Conservation (phyloP, 768 basidiomycete genomes). For the Hypholoma sublateritium region DNA sequence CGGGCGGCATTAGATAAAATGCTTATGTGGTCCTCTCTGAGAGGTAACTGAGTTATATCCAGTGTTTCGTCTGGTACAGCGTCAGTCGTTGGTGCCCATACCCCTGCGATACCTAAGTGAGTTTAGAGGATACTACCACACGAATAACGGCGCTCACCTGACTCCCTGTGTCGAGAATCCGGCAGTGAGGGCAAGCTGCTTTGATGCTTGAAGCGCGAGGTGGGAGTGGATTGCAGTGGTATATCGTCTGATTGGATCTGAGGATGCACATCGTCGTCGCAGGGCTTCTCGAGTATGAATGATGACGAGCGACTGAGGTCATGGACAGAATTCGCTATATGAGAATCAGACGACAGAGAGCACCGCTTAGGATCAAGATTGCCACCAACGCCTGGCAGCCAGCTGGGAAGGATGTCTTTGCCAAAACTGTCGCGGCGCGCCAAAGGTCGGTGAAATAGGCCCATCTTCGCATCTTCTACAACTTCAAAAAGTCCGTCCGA, state of each 20-base stretch:
- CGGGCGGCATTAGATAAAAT: neutral
- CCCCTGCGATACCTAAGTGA: neutral
- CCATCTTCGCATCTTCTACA: slow-evolving; percentile 20
- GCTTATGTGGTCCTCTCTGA: neutral
- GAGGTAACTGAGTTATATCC: slow-evolving; percentile 2
- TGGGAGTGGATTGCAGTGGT: too few species aligned
- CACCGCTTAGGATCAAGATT: neutral
- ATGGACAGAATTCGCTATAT: neutral
- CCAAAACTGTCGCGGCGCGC: slow-evolving; percentile 13
- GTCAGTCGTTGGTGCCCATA: neutral
- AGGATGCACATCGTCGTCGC: too few species aligned
- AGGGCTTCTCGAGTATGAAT: too few species aligned
- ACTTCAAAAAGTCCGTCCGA: slow-evolving; percentile 32
- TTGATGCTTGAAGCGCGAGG: too few species aligned
- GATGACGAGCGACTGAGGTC: too few species aligned
- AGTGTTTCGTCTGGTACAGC: slow-evolving; percentile 5
- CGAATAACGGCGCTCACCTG: neutral
- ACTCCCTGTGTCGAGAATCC: too few species aligned
- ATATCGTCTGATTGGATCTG: too few species aligned
- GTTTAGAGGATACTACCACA: neutral
- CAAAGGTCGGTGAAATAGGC: slow-evolving; percentile 9
- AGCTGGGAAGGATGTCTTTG: slow-evolving; percentile 6
- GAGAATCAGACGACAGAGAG: neutral
- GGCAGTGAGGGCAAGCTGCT: too few species aligned
- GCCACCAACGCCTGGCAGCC: neutral